Base-by-base conservation (phyloP, 306 rosid species). In the Lotus japonicus region DNA sequence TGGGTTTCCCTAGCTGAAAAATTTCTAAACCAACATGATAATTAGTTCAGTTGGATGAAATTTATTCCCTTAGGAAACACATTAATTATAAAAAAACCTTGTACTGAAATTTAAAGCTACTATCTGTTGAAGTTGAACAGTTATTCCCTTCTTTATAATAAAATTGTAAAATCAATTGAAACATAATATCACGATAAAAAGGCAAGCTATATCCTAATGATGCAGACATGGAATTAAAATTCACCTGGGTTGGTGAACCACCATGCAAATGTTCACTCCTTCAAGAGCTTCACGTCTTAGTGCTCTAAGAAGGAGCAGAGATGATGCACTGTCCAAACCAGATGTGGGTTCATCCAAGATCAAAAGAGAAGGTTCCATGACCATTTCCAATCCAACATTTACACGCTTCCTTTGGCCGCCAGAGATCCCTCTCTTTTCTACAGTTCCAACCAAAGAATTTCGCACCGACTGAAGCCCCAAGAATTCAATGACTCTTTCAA, bases 201-300 rank as follows among this genome's bases (percentile, higher is more conserved):
- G 44, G 58, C 31, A 35, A 43, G 11, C 12, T 5, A 59, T 39
- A 17, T 33, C 53, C 38, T 35, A 21, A 68, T 26, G 53, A 21
- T 5, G 42, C 26, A 39, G 46, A 41, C 31, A n/a, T 16, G 70
- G 49, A 68, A 58, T 42, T 59, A 35, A 66, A 60, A 52, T 56
- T 53, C 83, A 90, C 96, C 96, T 90, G 64, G 96, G 96, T 81
- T 90, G 96, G 82, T 90, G 96, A 85, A 90, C 95, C 81, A 90
- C 96, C 91, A 84, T 78, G 81, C 88, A 90, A 71, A 90, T 75
- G 58, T 88, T 90, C 62, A 90, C 96, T 53, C 96, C 96, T 79
- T 85, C 91, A 68, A 90, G 95, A 80, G 95, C 96, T 82, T 90
- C 95, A 31, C 86, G 90, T 77, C 80, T 81, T 58, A 87, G 88